Conservation (phyloP, 164 flowering plant genomes). For the Magnolia changhungtana region DNA sequence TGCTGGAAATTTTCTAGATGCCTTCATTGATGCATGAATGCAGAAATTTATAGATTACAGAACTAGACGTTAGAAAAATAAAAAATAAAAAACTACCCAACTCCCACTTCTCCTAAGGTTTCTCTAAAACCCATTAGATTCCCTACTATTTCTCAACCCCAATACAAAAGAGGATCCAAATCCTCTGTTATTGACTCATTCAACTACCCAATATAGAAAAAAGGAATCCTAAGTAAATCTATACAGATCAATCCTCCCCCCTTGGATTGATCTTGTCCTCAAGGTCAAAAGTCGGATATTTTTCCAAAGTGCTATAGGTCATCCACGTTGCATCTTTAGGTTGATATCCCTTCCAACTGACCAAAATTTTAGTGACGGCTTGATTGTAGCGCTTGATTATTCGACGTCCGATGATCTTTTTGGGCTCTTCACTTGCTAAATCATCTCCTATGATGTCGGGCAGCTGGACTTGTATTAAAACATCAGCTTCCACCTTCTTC, state of each 20-base stretch:
- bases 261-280: constrained; percentile 3
- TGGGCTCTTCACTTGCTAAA: neutral
- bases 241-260: neutral
- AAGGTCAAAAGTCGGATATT: neutral
- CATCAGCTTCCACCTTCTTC: neutral
- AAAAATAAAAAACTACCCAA: too few species aligned
- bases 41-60: too few species aligned
- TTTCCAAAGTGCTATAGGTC: too few species aligned
- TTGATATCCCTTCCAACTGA: neutral
- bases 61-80: too few species aligned
- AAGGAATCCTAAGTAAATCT: neutral
- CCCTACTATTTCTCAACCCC: too few species aligned
- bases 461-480: neutral
- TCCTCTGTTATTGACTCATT: too few species aligned
- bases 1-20: too few species aligned
- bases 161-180: too few species aligned
- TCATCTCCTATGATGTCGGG: neutral
- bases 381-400: neutral
- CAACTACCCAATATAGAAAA: too few species aligned
- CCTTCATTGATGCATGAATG: too few species aligned
- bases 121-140: too few species aligned
- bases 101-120: too few species aligned
- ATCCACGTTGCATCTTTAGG: neutral
- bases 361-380: neutral
- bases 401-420: neutral